These are phyloP conservation scores for Verticillium albo-atrum DNA, from an alignment of 2,329 filamentous ascomycete genomes.

Conservation along the genomic window DNA sequence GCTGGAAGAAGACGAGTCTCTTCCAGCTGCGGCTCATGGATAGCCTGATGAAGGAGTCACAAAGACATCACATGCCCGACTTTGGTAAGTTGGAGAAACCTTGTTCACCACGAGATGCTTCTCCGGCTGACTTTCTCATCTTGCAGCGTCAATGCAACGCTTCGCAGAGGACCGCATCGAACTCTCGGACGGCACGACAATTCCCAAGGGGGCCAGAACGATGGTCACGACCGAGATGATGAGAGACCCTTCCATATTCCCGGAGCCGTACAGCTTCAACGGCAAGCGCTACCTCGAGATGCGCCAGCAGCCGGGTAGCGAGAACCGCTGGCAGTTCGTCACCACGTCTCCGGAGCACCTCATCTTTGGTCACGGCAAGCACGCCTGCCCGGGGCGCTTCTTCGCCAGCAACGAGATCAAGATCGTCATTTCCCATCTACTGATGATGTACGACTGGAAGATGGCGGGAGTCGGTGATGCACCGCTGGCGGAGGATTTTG, in stretches of 20 bases:
- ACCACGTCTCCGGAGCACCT: conserved; percentile 28
- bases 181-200: conserved; percentile 6
- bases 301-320: conserved; percentile 2
- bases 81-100: background rate
- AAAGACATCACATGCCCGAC: conserved; percentile 16
- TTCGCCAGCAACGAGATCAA: conserved; percentile 42
- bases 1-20: conserved; percentile 28
- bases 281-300: conserved; percentile 4
- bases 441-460: conserved; percentile 33
- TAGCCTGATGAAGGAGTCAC: conserved; percentile 35
- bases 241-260: background rate
- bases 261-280: conserved; percentile 4
- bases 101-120: too few relatives aligned
- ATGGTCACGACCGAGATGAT: background rate
- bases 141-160: conserved; percentile 5
- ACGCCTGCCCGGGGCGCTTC: conserved; percentile 38
- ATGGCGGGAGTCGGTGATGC: too few relatives aligned
- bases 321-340: conserved; percentile 32
- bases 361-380: conserved; percentile 31
- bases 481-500: too few relatives aligned
- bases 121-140: background rate
- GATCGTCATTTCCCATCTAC: conserved; percentile 31
- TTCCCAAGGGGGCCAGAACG: conserved; percentile 1
- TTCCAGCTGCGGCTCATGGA: conserved; percentile 34
- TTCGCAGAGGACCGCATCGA: background rate